phyloP scores from a whole-genome alignment of 257 asterid species.

The Solanum bukasovii region DNA sequence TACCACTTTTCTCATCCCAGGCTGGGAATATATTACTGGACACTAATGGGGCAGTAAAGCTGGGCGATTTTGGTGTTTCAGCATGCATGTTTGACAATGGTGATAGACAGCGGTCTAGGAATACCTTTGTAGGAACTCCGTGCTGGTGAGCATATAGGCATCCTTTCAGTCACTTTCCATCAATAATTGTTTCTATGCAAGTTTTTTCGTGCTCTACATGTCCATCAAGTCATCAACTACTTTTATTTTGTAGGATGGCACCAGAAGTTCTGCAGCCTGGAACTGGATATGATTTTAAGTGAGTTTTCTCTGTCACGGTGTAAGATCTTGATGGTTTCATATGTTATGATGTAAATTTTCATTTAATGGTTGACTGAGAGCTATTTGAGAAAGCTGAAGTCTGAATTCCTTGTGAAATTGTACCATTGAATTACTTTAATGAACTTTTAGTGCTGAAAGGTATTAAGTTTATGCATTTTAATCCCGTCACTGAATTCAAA shows the following conservation, averaged over 20 bases:
- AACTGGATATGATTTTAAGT: constrained; percentile 98
- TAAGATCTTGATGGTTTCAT: not conserved
- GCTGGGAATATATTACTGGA: constrained; percentile 96
- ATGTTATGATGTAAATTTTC: not conserved
- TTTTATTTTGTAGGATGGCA: constrained; percentile 74
- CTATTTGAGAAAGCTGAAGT: not conserved
- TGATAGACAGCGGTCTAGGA: constrained; percentile 94
- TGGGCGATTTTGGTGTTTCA: constrained; percentile 98
- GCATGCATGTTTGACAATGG: constrained; percentile 95
- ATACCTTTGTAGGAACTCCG: constrained; percentile 99
- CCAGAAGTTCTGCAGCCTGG: constrained; percentile 99
- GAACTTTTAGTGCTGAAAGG: not conserved
- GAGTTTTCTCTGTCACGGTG: constrained; percentile 21
- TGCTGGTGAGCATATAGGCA: constrained; percentile 59
- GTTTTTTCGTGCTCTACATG: not conserved
- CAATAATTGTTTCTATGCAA: not conserved
- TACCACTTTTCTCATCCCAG: constrained; percentile 31
- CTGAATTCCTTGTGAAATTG: not conserved
- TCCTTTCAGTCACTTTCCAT: not conserved
- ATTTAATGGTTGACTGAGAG: not conserved
- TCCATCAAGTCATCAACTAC: constrained; percentile 3
- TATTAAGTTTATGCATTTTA: not conserved
- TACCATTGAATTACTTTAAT: not conserved
- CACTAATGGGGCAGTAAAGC: constrained; percentile 79
- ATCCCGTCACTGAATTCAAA: not conserved